These are phyloP conservation scores for Grosmannia huntii DNA, from an alignment of 2,329 filamentous ascomycete genomes.

Conservation along the genomic window DNA sequence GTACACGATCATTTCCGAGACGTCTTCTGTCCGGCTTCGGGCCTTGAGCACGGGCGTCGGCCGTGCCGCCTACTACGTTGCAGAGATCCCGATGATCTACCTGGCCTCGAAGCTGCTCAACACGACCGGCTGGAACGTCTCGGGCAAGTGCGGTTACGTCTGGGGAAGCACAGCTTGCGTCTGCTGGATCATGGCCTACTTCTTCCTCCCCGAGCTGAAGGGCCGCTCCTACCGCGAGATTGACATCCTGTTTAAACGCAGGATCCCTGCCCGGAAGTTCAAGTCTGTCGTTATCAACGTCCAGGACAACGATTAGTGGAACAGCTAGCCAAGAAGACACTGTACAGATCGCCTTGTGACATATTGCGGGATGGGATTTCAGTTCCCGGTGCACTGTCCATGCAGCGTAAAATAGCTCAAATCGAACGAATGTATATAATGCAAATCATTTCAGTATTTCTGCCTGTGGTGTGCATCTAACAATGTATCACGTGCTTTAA, in stretches of 20 bases:
- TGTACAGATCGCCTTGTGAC: not conserved
- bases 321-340: not conserved
- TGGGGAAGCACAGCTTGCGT: slow-evolving; percentile 45
- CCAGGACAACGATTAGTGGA: slow-evolving; percentile 48
- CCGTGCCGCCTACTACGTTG: slow-evolving; percentile 19
- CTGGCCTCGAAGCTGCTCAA: slow-evolving; percentile 24
- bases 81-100: slow-evolving; percentile 16
- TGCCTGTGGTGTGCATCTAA: too few species aligned
- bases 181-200: slow-evolving; percentile 36
- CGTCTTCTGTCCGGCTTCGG: slow-evolving; percentile 23
- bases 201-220: slow-evolving; percentile 44
- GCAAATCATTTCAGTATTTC: too few species aligned
- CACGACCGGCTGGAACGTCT: slow-evolving; percentile 26
- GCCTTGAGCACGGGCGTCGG: slow-evolving; percentile 19
- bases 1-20: slow-evolving; percentile 23
- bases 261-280: slow-evolving; percentile 40
- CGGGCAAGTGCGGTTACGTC: slow-evolving; percentile 45
- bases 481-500: too few species aligned
- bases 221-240: slow-evolving; percentile 46
- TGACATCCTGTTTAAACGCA: slow-evolving; percentile 45
- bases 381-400: too few species aligned
- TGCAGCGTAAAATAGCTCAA: too few species aligned
- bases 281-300: slow-evolving; percentile 43
- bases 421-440: too few species aligned
- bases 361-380: too few species aligned